Base-by-base conservation (phyloP, 371 early-diverging fungal genomes). In the Paraphysoderma sedebokerense region DNA sequence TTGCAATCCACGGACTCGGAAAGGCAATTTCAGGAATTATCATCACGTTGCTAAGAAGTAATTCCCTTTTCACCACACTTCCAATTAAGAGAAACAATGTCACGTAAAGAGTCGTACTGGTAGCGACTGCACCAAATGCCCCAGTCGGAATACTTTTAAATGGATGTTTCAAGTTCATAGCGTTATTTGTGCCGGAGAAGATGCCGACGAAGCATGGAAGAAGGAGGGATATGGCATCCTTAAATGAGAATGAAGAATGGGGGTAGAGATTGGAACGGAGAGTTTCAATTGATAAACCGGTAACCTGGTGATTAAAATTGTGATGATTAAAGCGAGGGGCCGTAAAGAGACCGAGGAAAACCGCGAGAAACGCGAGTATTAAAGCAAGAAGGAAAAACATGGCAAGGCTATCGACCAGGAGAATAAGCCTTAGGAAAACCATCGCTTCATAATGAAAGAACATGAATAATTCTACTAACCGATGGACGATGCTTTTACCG, bases 181-280 rank as follows among this genome's bases (percentile, higher is more conserved):
- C 28, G 31, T 45, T 28, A 35, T 45, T 28, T 20, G 39, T n/a
- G 11, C 46, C 46, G 13, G 9, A 8, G 28, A 27, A 45, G 9
- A 45, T 26, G 11, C 46, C 48, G n/a, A 49, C 20, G 23, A 49
- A 49, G 41, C 50, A 49, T 7, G 50, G 50, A 22, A 49, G 29
- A 1, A 49, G 48, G 4, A 48, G 30, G 11, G 50, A 27, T 15
- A 49, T 22, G 5, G 15, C 7, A 1, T 46, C 36, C 19, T 19
- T 44, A 27, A n/a, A 8, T 29, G 20, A 13, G 45, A 47, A 22
- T 1, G 22, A 6, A 2, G 38, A 23, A 13, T 11, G 4, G 13
- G 48, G 48, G 12, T 9, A 12, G 13, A 48, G 17, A 34, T 48
- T 48, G 27, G 12, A 8, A 6, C 23, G 4, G 12, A 48, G 20